These are phyloP conservation scores for Acanthamoeba healyi DNA, from an alignment of 208 protist genomes.

Conservation along the genomic window DNA sequence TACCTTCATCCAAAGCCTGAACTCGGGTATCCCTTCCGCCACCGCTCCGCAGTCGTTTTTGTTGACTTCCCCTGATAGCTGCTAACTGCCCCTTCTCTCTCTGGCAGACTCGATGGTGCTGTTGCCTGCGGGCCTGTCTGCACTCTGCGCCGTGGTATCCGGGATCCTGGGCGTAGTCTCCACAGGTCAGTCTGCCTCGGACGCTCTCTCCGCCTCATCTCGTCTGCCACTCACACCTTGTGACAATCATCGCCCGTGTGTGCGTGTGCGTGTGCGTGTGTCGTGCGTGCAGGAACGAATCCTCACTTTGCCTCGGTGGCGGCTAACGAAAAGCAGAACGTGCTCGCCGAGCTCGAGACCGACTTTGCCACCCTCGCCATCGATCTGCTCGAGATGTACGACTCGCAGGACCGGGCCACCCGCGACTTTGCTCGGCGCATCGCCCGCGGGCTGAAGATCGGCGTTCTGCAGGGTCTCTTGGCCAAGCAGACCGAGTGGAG, in stretches of 20 bases:
- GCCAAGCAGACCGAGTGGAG: conserved; percentile 25
- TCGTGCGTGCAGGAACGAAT: conserved; percentile 26
- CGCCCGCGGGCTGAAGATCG: conserved; percentile 13
- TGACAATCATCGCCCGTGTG: background rate
- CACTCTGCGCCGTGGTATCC: background rate
- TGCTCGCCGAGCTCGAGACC: background rate
- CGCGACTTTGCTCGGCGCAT: conserved; percentile 28
- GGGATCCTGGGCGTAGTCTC: background rate
- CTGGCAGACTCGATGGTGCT: background rate
- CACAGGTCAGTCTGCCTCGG: background rate
- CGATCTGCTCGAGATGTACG: conserved; percentile 15
- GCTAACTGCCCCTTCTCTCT: background rate
- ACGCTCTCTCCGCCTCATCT: background rate
- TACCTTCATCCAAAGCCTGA: background rate
- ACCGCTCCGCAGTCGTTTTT: background rate
- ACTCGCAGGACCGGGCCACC: conserved; percentile 29
- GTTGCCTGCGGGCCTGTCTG: background rate
- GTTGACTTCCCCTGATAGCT: background rate
- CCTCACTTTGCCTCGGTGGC: conserved; percentile 38
- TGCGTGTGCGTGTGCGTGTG: no score
- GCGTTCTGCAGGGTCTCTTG: background rate
- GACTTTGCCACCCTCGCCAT: conserved; percentile 29
- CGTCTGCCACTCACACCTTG: background rate
- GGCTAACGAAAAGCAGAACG: conserved; percentile 57
- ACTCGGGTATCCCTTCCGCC: background rate